Conservation (phyloP, 345 rosid genomes). For the Anastatica hierochuntica region DNA sequence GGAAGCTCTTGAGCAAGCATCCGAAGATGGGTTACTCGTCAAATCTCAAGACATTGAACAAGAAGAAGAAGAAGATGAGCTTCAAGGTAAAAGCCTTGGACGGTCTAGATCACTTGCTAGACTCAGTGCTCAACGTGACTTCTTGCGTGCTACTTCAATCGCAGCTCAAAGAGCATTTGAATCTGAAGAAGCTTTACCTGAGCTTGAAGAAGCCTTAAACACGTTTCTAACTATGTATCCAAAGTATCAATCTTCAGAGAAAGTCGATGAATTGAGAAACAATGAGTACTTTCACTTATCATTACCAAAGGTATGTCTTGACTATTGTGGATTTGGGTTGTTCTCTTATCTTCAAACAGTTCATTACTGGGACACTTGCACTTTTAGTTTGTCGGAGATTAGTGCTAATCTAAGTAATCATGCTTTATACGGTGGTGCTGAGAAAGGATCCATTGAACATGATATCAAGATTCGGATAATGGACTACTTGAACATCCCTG, state of each 20-base stretch:
- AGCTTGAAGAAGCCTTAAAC: slow-evolving; percentile 46
- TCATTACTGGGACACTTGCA: slow-evolving; percentile 96
- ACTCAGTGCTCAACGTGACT: slow-evolving; percentile 84
- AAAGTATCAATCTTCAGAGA: slow-evolving; percentile 65
- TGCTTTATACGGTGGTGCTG: slow-evolving; percentile 92
- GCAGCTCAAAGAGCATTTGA: slow-evolving; percentile 78
- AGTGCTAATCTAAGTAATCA: slow-evolving; percentile 93
- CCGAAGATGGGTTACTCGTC: slow-evolving; percentile 78
- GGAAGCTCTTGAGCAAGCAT: slow-evolving; percentile 94
- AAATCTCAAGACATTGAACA: slow-evolving; percentile 70
- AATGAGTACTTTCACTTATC: slow-evolving; percentile 73
- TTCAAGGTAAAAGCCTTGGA: slow-evolving; percentile 61
- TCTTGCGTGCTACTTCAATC: slow-evolving; percentile 78
- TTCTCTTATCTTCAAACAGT: slow-evolving; percentile 83
- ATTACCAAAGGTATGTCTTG: slow-evolving; percentile 92
- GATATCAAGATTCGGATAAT: slow-evolving; percentile 85
- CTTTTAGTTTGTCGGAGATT: slow-evolving; percentile 92
- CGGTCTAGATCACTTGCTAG: slow-evolving; percentile 95
- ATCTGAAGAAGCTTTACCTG: slow-evolving; percentile 60
- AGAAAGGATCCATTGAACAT: slow-evolving; percentile 75
- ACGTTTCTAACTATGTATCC: slow-evolving; percentile 90
- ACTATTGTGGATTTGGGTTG: slow-evolving; percentile 92
- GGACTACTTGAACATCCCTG: slow-evolving; percentile 97
- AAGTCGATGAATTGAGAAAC: slow-evolving; percentile 70
- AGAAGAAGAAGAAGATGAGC: slow-evolving; percentile 42